Evolutionary conservation across 805 yeast species (phyloP).

Genomic region (Yarrowia sp.): DNA sequence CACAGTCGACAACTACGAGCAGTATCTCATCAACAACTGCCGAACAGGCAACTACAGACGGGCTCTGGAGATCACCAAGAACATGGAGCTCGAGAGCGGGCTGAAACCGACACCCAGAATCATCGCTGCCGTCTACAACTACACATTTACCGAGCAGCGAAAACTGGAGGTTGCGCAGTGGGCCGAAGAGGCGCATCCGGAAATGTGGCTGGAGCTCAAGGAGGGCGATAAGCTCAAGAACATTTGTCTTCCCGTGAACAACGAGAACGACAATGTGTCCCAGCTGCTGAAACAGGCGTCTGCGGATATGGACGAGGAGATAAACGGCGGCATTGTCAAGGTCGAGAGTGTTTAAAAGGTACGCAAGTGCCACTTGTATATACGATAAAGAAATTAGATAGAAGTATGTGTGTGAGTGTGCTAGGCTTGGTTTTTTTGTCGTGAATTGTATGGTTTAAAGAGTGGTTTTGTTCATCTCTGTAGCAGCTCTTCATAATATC

Average conservation of each 20-base stretch:
- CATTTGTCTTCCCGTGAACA: constrained; percentile 46
- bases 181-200: constrained; percentile 51
- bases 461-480: too few relatives aligned
- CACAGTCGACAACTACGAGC: constrained; percentile 59
- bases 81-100: constrained; percentile 53
- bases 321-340: constrained; percentile 26
- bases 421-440: too few relatives aligned
- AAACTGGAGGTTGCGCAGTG: constrained; percentile 52
- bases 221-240: constrained; percentile 47
- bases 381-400: too few relatives aligned
- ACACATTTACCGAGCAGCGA: constrained; percentile 53
- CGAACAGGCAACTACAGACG: constrained; percentile 65
- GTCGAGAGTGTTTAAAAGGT: constrained; percentile 9
- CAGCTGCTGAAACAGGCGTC: background rate
- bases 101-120: constrained; percentile 45
- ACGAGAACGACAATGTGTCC: constrained; percentile 47
- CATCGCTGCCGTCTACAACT: constrained; percentile 52
- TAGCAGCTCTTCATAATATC: too few relatives aligned
- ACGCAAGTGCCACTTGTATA: too few relatives aligned
- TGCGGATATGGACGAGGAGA: constrained; percentile 25
- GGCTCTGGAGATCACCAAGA: constrained; percentile 61
- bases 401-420: background rate
- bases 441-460: too few relatives aligned
- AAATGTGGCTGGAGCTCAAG: constrained; percentile 53
- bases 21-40: constrained; percentile 72